Evolutionary conservation across 352 stramenopile species (phyloP), one percentile per base, ranked within the genome.

Genomic region (Pythium grandisporangium): DNA sequence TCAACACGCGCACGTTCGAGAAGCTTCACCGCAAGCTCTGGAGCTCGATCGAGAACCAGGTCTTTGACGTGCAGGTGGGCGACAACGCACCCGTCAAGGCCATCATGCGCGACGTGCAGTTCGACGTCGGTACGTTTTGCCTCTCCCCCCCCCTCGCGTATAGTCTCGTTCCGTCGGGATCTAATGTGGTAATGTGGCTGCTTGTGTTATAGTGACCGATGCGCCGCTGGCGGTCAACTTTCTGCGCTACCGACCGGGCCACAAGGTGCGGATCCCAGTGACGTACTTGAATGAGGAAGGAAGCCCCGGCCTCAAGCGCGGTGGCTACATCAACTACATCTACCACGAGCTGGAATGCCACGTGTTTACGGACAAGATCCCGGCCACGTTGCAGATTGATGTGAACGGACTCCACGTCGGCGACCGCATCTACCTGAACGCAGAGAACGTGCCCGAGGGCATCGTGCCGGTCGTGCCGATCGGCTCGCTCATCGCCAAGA

Each of bases 251-350:
- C 87, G 95, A 57, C 75, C 89, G 5, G 83, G 77, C 14, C 81
- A 91, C 57, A 88, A 81, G 29, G 74, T 97, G 23, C 77, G 77
- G 29, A 95, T 98, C 50, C 93, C 93, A 22, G 78, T 98, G 48
- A 77, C 66, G 40, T 93, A 93, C 56, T 53, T 96, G 47, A 98
- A 98, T 52, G 72, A 95, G 43, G 92, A 98, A 71, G 82, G 92
- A 38, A 93, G 70, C 26, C 87, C 85, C 11, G 90, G 88, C n/a
- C 78, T 98, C 61, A 98, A 97, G 70, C 77, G 86, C 24, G 89
- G 91, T 51, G 90, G 90, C 27, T 98, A 91, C 57, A 95, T 98
- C 56, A 94, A 92, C 69, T 70, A 90, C 66, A 90, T 94, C 42
- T 51, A 84, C 61, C 78, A 92, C 54, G 62, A 87, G 34, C 71